Evolutionary conservation across 352 stramenopile species (phyloP).

Genomic region (Pythium sp.): DNA sequence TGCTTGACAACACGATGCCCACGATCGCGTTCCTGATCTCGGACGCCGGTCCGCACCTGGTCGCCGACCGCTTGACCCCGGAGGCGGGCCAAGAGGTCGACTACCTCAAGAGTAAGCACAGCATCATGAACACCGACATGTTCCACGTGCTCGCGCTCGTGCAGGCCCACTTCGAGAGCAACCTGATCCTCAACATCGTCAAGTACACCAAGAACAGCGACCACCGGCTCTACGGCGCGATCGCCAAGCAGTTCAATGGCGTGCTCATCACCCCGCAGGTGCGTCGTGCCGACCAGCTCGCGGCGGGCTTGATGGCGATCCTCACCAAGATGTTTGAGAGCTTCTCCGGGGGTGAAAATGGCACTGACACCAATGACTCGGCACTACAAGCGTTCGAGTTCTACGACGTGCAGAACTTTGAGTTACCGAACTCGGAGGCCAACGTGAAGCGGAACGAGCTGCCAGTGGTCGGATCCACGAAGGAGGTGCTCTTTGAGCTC

Average conservation of each 20-base stretch:
- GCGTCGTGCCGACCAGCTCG: slow-evolving; percentile 31
- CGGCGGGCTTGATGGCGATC: slow-evolving; percentile 46
- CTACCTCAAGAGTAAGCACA: slow-evolving; percentile 44
- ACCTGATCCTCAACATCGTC: slow-evolving; percentile 58
- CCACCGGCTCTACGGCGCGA: slow-evolving; percentile 48
- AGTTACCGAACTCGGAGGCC: slow-evolving; percentile 27
- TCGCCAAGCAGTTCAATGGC: slow-evolving; percentile 57
- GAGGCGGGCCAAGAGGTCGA: slow-evolving; percentile 33
- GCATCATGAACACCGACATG: slow-evolving; percentile 48
- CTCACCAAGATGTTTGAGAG: slow-evolving; percentile 51
- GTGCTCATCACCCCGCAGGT: slow-evolving; percentile 54
- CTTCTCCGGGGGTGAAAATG: neutral
- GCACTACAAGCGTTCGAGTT: slow-evolving; percentile 48
- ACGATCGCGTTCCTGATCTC: slow-evolving; percentile 74
- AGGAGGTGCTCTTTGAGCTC: slow-evolving; percentile 54
- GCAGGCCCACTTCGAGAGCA: slow-evolving; percentile 45
- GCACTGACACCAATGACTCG: neutral
- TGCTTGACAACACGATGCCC: slow-evolving; percentile 46
- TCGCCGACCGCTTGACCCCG: slow-evolving; percentile 21
- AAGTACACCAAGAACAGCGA: slow-evolving; percentile 59
- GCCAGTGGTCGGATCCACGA: slow-evolving; percentile 36
- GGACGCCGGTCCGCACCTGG: slow-evolving; percentile 53
- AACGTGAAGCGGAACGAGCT: slow-evolving; percentile 29
- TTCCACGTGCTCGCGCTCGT: slow-evolving; percentile 50
- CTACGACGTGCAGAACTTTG: slow-evolving; percentile 42